Base-by-base conservation (phyloP, 176 grass and related monocot species). In the Zea luxurians region DNA sequence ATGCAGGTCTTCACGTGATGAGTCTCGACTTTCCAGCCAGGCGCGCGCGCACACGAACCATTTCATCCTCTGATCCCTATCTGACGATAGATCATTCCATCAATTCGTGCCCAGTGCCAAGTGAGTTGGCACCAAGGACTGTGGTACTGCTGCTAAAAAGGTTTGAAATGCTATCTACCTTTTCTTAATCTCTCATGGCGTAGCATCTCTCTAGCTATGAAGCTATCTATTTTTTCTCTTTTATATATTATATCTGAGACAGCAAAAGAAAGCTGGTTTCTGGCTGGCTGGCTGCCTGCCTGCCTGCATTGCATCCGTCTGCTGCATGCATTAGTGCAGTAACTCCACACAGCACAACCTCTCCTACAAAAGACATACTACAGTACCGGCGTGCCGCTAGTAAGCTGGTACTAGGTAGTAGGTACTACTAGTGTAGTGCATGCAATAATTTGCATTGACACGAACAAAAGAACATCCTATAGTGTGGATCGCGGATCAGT, bases 361-460 rank as follows among this genome's bases (percentile, higher is more conserved):
- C 64, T 68, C 41, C 71, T 57, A 75, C 61, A 74, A 49, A 75
- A 66, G 20, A 21, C 60, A 53, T 50, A 11, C 52, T 21, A 59
- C 71, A 57, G 52, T 58, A 5, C 16, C 72, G 27, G 27, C 27
- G 27, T 27, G n/a, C 37, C 59, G 55, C 47, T 13, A 37, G 27
- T 1, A 61, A 64, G 12, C 12, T 37, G 37, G 12, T 45, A 8
- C 3, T 1, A 16, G 10, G 34, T 37, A 45, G n/a, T 45, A 43
- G 37, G 12, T 45, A 8, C 3, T 1, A 16, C 16, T 67, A 59
- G 53, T 17, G 62, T 82, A 82, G 79, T 42, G 74, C 79, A 82
- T 73, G 74, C 79, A 87, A 82, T 87, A 82, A 87, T 44, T 27
- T 27, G 27, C 3, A 72, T 87, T 77, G 71, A 55, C 71, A 64